Conservation (phyloP, 129 eudicot species). For the Deinandra increscens region DNA sequence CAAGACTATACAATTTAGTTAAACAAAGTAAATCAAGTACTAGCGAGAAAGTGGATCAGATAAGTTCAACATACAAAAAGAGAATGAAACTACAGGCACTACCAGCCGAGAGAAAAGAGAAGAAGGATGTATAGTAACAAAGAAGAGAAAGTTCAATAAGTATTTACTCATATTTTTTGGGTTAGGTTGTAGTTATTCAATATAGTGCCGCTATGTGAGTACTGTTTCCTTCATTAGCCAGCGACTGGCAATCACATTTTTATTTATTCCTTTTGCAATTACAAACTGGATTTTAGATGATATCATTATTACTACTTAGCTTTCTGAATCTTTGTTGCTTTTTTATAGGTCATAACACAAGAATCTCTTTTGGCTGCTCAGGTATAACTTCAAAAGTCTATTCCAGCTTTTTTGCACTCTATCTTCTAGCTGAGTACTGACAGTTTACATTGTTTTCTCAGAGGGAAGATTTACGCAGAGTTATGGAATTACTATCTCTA, state of each 20-base stretch:
- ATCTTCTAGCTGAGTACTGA: conserved; percentile 15
- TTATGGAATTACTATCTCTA: conserved; percentile 75
- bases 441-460: conserved; percentile 28
- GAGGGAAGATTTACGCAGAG: conserved; percentile 84
- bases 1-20: too few species aligned
- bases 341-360: conserved; percentile 73
- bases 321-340: background rate
- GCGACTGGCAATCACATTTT: background rate
- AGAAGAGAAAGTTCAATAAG: background rate
- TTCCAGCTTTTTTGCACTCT: background rate
- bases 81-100: too few species aligned
- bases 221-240: background rate
- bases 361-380: conserved; percentile 93
- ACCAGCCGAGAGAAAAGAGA: too few species aligned
- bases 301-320: background rate
- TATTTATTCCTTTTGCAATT: conserved; percentile 1
- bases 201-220: conserved; percentile 1
- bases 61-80: too few species aligned
- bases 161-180: background rate
- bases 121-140: too few species aligned
- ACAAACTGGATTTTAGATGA: conserved; percentile 9
- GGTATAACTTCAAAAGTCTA: conserved; percentile 41
- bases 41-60: too few species aligned
- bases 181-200: background rate
- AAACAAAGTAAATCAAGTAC: too few species aligned